Evolutionary conservation across 75 land plant genomes (phyloP).

Genomic region (Picea glauca): DNA sequence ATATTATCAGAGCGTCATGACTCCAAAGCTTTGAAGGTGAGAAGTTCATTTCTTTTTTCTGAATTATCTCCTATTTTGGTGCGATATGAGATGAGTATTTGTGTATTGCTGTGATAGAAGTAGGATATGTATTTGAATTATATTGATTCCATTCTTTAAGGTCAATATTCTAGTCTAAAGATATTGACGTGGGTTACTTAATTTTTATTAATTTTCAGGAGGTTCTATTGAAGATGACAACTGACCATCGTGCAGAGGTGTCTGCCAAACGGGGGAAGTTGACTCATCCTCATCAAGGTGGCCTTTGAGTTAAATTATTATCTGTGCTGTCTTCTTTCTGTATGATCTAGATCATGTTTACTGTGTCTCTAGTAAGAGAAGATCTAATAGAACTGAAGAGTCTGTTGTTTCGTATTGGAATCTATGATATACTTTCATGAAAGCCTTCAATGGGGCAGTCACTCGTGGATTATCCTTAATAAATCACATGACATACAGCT

Average conservation of each 20-base stretch:
- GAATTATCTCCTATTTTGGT: background rate
- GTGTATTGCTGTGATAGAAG: background rate
- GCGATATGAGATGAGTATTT: background rate
- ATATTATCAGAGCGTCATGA: constrained; percentile 69
- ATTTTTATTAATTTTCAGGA: constrained; percentile 44
- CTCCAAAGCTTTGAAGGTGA: constrained; percentile 72
- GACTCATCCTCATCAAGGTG: constrained; percentile 49
- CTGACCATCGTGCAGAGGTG: constrained; percentile 82
- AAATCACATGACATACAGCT: background rate
- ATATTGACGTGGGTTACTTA: background rate
- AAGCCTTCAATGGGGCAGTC: background rate
- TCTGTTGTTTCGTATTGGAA: background rate
- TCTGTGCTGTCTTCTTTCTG: background rate
- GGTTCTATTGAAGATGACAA: constrained; percentile 78
- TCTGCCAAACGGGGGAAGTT: constrained; percentile 72
- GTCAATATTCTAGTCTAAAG: constrained; percentile 13
- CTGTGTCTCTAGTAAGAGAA: background rate
- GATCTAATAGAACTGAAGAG: background rate
- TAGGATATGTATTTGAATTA: background rate
- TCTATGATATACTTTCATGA: background rate
- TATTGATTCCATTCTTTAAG: background rate
- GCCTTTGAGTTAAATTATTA: background rate
- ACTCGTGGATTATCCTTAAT: background rate
- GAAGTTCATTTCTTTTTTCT: constrained; percentile 9
- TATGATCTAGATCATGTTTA: background rate